Conservation (phyloP, 768 basidiomycete genomes). For the Kwoniella heveanensis region DNA sequence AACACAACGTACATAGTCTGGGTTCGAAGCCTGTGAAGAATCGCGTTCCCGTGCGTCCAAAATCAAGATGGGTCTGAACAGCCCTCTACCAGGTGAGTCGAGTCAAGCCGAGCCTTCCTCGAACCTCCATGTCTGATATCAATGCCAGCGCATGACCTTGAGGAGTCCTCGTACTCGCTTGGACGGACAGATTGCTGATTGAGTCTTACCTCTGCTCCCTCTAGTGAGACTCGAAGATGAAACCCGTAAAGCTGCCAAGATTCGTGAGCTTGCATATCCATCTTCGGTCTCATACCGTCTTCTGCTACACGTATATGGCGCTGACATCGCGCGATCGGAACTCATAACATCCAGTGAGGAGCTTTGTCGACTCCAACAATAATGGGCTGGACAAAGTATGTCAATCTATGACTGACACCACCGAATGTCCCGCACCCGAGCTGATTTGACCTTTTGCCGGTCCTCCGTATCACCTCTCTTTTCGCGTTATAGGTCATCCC, state of each 20-base stretch:
- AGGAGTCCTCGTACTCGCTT: no score
- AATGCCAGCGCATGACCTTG: no score
- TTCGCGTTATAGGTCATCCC: slow-evolving; percentile 62
- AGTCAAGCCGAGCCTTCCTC: no score
- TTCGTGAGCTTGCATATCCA: slow-evolving; percentile 62
- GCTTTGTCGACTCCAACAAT: slow-evolving; percentile 77
- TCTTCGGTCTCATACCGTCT: background rate
- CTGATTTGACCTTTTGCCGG: background rate
- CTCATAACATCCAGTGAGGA: slow-evolving; percentile 64
- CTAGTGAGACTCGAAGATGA: slow-evolving; percentile 72
- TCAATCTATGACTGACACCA: no score
- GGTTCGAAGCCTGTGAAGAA: no score
- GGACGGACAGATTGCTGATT: background rate
- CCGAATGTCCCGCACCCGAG: no score
- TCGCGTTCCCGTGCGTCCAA: background rate
- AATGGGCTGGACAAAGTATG: slow-evolving; percentile 78
- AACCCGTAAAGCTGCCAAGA: slow-evolving; percentile 82
- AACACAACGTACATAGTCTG: no score
- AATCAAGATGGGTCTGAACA: slow-evolving; percentile 29
- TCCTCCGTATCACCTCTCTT: background rate
- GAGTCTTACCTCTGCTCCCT: background rate
- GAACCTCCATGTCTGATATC: no score
- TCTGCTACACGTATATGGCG: background rate
- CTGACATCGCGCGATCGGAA: background rate
- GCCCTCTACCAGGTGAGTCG: slow-evolving; percentile 35